Evolutionary conservation across 257 asterid genomes (phyloP).

Genomic region (Rauvolfia tetraphylla): DNA sequence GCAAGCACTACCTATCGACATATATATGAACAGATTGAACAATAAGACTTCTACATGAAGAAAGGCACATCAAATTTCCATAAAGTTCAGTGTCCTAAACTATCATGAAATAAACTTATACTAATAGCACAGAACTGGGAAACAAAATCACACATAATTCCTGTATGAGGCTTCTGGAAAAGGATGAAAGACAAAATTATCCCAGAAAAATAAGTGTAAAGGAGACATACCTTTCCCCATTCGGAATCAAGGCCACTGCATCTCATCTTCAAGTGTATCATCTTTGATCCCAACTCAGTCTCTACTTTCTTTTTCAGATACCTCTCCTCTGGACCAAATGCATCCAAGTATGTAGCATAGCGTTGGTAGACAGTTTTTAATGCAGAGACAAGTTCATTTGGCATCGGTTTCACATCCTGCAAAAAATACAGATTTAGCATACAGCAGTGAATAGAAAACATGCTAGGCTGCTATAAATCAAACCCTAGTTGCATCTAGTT

Average conservation of each 20-base stretch:
- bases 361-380: conserved; percentile 57
- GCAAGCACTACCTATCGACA: not conserved
- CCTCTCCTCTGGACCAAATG: conserved; percentile 83
- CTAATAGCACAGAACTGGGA: too few species aligned
- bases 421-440: conserved; percentile 23
- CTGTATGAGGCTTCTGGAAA: not conserved
- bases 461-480: not conserved
- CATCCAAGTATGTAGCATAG: conserved; percentile 62
- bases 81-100: not conserved
- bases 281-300: conserved; percentile 72
- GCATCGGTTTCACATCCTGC: conserved; percentile 86
- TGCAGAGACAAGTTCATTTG: conserved; percentile 67
- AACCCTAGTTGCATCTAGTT: not conserved
- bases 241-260: conserved; percentile 84
- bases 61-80: not conserved
- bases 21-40: not conserved
- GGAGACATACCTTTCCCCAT: conserved; percentile 87
- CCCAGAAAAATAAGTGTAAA: conserved; percentile 17
- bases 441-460: conserved; percentile 13
- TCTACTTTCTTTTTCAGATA: conserved; percentile 96
- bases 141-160: too few species aligned
- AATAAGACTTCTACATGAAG: not conserved
- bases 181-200: conserved; percentile 3
- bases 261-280: conserved; percentile 98
- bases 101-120: not conserved